Conservation (phyloP, 2,329 filamentous ascomycete genomes). For the Fusarium luffae region DNA sequence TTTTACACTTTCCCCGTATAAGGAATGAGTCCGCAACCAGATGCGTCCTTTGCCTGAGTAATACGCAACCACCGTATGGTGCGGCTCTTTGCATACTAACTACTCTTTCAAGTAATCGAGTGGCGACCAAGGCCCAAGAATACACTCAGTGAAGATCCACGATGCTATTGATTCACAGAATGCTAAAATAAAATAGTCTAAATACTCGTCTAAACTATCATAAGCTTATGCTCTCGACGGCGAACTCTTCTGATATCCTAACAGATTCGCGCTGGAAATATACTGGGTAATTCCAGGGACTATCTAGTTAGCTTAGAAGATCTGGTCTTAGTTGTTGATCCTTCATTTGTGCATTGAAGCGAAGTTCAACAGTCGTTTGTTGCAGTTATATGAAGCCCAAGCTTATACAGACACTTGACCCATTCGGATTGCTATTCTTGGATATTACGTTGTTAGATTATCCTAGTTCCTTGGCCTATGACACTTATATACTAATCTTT, state of each 20-base stretch:
- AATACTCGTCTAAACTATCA: background rate
- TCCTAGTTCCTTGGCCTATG: background rate
- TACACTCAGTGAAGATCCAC: background rate
- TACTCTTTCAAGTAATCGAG: background rate
- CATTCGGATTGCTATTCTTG: background rate
- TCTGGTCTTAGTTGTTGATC: background rate
- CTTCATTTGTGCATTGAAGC: background rate
- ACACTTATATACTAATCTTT: too few relatives aligned
- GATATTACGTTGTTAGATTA: background rate
- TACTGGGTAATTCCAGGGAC: background rate
- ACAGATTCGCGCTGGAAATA: too few relatives aligned
- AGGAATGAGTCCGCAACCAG: background rate
- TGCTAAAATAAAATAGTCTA: background rate
- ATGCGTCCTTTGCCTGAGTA: background rate
- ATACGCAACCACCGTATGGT: background rate
- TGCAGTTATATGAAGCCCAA: background rate
- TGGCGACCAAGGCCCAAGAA: background rate
- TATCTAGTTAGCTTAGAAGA: background rate
- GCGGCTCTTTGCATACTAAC: background rate
- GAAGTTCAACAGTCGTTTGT: background rate
- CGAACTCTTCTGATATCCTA: too few relatives aligned
- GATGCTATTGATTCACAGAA: background rate
- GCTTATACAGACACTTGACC: background rate
- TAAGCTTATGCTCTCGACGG: too few relatives aligned
- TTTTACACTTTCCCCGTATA: conserved; percentile 1